Evolutionary conservation across 768 basidiomycete genomes (phyloP).

Genomic region (Lactarius hengduanensis): DNA sequence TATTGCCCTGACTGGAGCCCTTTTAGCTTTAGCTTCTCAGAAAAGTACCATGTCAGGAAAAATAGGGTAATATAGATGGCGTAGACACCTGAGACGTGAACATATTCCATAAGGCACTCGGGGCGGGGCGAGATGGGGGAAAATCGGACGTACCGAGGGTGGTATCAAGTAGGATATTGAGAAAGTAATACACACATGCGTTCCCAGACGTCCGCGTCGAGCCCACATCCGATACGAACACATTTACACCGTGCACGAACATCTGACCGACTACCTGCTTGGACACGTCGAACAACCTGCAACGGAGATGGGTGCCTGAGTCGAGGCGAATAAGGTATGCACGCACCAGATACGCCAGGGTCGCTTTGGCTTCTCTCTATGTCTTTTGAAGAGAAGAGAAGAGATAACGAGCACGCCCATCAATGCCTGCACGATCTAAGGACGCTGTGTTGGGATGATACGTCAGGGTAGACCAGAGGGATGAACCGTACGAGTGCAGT

Average conservation of each 20-base stretch:
- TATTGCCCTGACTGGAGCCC: constrained; percentile 88
- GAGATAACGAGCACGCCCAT: constrained; percentile 92
- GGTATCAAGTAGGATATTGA: constrained; percentile 90
- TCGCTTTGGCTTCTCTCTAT: constrained; percentile 79
- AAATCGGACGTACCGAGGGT: constrained; percentile 64
- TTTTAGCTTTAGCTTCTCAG: constrained; percentile 60
- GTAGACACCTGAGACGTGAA: constrained; percentile 63
- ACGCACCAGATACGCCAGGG: constrained; percentile 91
- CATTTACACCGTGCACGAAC: constrained; percentile 77
- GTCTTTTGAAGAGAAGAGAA: constrained; percentile 84
- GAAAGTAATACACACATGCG: constrained; percentile 89
- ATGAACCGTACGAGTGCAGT: constrained; percentile 43
- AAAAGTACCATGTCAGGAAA: constrained; percentile 59
- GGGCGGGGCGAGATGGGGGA: background rate
- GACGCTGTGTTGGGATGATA: constrained; percentile 15
- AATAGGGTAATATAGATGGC: constrained; percentile 76
- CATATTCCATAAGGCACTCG: background rate
- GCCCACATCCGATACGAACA: constrained; percentile 74
- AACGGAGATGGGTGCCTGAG: background rate
- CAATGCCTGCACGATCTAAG: constrained; percentile 73
- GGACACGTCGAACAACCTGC: constrained; percentile 89
- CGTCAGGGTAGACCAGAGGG: background rate
- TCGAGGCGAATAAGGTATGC: background rate
- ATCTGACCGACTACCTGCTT: constrained; percentile 88
- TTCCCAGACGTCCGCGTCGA: constrained; percentile 71